Percentiles rank a stretch among this genome's conserved stretches.
Conservation (phyloP, 2,329 filamentous ascomycete species). For the Clarireedia hainanense region DNA sequence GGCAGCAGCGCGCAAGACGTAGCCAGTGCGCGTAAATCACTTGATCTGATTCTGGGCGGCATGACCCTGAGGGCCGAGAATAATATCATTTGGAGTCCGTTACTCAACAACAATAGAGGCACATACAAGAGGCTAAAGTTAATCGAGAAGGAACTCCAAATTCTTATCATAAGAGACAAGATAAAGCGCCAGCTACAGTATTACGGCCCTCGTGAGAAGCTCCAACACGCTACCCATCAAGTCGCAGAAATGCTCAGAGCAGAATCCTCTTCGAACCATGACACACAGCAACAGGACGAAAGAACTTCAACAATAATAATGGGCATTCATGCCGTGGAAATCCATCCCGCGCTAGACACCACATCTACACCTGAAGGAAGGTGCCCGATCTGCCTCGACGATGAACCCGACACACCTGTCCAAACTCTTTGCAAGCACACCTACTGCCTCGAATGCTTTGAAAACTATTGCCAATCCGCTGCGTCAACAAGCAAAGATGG, state of each 20-base stretch:
- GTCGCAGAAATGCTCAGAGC: conserved; percentile 24
- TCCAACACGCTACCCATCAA: conserved; percentile 14
- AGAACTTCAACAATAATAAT: no score
- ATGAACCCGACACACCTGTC: neutral
- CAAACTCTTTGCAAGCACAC: conserved; percentile 8
- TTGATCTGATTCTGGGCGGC: conserved; percentile 31
- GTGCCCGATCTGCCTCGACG: neutral
- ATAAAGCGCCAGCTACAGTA: neutral
- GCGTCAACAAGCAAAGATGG: conserved; percentile 16
- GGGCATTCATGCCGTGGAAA: conserved; percentile 7
- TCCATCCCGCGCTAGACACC: conserved; percentile 26
- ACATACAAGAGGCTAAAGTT: neutral
- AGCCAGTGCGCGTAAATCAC: conserved; percentile 26
- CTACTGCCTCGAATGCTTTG: conserved; percentile 38
- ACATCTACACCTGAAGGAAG: conserved; percentile 22
- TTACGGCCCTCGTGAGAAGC: neutral
- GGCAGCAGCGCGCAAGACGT: conserved; percentile 28
- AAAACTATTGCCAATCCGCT: conserved; percentile 25
- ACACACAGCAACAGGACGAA: no score
- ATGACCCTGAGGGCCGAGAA: conserved; percentile 22
- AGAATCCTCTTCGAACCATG: neutral
- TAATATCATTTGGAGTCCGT: conserved; percentile 29
- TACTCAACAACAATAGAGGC: conserved; percentile 13
- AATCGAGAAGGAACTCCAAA: neutral
- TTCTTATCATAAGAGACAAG: conserved; percentile 1